Conservation (phyloP, 306 rosid genomes). For the Begonia peltatifolia region DNA sequence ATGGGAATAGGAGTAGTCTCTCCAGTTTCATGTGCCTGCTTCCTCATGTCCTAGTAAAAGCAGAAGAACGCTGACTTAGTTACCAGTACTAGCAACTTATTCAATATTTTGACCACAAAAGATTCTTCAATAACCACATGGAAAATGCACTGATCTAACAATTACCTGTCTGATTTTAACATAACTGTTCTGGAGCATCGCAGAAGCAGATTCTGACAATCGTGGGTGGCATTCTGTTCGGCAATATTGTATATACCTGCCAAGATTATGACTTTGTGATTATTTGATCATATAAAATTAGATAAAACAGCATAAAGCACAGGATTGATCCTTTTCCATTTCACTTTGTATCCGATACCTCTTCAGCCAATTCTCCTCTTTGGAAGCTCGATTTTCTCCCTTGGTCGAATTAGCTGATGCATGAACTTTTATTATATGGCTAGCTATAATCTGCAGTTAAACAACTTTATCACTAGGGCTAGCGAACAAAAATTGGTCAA, state of each 20-base stretch:
- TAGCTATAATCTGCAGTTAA: constrained; percentile 65
- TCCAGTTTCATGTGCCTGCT: constrained; percentile 89
- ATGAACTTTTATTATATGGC: constrained; percentile 83
- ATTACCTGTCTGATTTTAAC: constrained; percentile 96
- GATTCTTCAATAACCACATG: constrained; percentile 5
- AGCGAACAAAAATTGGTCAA: too few relatives aligned
- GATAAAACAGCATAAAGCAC: constrained; percentile 6
- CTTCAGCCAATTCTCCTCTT: constrained; percentile 92
- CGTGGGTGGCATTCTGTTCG: constrained; percentile 73
- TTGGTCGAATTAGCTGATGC: constrained; percentile 47
- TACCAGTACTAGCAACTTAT: neutral
- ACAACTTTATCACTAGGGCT: neutral
- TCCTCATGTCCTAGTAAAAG: constrained; percentile 74
- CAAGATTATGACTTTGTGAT: constrained; percentile 14
- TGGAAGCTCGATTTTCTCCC: constrained; percentile 41
- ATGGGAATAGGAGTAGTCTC: constrained; percentile 84
- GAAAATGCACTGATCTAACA: constrained; percentile 8
- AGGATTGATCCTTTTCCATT: constrained; percentile 1
- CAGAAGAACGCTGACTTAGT: neutral
- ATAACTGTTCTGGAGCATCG: constrained; percentile 55
- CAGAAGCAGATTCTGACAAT: constrained; percentile 67
- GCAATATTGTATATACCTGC: constrained; percentile 80
- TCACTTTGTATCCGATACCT: constrained; percentile 32
- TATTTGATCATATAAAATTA: constrained; percentile 13
- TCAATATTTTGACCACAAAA: neutral